These are phyloP conservation scores for Talaromyces sp. DNA, from an alignment of 2,329 filamentous ascomycete genomes.

Conservation along the genomic window DNA sequence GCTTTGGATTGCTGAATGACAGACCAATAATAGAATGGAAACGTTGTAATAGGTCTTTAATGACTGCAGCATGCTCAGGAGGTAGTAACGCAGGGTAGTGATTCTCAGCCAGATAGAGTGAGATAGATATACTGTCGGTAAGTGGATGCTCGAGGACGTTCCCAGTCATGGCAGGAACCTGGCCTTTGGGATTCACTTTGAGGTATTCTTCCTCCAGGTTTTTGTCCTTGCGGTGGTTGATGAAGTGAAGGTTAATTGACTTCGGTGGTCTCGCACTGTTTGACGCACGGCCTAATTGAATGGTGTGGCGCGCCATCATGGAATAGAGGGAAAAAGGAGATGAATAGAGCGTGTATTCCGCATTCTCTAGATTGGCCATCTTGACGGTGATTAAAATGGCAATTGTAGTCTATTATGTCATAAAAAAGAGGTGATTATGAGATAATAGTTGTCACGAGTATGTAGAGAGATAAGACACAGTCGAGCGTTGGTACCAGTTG, in stretches of 20 bases:
- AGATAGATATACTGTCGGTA: slow-evolving; percentile 13
- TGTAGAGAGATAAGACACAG: not conserved
- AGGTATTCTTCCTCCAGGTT: slow-evolving; percentile 7
- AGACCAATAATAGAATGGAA: slow-evolving; percentile 11
- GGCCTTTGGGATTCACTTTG: slow-evolving; percentile 13
- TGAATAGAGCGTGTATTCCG: slow-evolving; percentile 14
- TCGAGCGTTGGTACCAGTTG: no score
- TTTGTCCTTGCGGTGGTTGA: slow-evolving; percentile 4
- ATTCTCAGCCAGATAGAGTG: slow-evolving; percentile 9
- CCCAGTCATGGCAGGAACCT: slow-evolving; percentile 13
- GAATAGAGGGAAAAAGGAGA: slow-evolving; percentile 14
- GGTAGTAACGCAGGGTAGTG: slow-evolving; percentile 11
- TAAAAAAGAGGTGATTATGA: not conserved
- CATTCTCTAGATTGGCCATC: not conserved
- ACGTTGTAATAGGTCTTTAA: slow-evolving; percentile 5
- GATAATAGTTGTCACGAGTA: not conserved
- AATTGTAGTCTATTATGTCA: not conserved
- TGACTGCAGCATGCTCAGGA: not conserved
- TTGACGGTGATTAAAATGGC: not conserved
- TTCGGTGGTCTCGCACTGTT: not conserved
- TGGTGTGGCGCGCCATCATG: slow-evolving; percentile 13
- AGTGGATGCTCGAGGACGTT: slow-evolving; percentile 10
- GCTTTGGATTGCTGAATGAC: slow-evolving; percentile 13
- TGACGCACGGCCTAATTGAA: slow-evolving; percentile 4
- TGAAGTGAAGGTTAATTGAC: not conserved